A percentile compares a stretch with the other conserved stretches of the same genome.
Evolutionary conservation across 805 yeast genomes (phyloP).

Genomic region (Metschnikowia proteae): DNA sequence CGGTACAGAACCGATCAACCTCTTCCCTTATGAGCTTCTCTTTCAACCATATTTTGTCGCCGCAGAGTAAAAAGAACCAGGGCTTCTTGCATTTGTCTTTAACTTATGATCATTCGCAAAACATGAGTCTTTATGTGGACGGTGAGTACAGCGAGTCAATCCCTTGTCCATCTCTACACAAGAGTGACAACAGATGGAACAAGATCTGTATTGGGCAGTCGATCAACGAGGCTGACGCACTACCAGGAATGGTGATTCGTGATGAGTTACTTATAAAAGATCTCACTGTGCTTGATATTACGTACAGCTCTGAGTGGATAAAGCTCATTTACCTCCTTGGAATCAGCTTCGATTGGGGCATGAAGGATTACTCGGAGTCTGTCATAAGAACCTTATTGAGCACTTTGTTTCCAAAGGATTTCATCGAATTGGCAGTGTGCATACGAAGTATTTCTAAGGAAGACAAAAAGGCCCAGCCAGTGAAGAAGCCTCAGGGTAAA

Average conservation of each 20-base stretch:
- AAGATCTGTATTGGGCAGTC: constrained; percentile 34
- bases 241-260: not conserved
- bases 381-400: constrained; percentile 20
- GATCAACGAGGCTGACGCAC: constrained; percentile 4
- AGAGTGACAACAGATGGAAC: constrained; percentile 30
- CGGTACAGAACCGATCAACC: constrained; percentile 22
- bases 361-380: constrained; percentile 30
- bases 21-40: constrained; percentile 28
- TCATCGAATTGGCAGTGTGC: constrained; percentile 1
- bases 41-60: constrained; percentile 29
- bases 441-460: not conserved
- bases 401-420: constrained; percentile 5
- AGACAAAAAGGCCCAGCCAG: not conserved
- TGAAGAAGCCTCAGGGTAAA: not conserved
- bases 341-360: constrained; percentile 48
- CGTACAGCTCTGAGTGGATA: constrained; percentile 50
- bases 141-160: constrained; percentile 47
- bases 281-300: constrained; percentile 35
- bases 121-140: constrained; percentile 45
- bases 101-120: constrained; percentile 35
- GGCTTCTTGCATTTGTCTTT: constrained; percentile 32
- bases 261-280: constrained; percentile 29
- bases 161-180: constrained; percentile 33
- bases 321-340: constrained; percentile 43
- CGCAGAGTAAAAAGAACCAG: constrained; percentile 13